Percentiles rank a stretch among this genome's conserved stretches.
These are phyloP conservation scores for Eremochloa ophiuroides DNA, from an alignment of 176 grass and related monocot species.

Conservation along the genomic window DNA sequence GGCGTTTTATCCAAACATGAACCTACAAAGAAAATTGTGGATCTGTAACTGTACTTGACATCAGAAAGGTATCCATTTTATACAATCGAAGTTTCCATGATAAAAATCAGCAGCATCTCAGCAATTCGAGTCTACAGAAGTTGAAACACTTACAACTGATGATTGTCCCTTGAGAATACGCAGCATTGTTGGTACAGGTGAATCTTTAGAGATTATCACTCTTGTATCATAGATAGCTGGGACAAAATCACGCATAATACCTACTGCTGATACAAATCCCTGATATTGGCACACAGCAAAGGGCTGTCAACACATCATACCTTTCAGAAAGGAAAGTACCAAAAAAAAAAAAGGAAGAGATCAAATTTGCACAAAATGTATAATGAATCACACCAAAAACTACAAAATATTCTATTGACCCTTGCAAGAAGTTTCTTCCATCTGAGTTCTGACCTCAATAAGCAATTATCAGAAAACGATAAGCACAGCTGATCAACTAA, in stretches of 20 bases:
- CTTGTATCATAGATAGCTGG: conserved; percentile 88
- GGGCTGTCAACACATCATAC: not conserved
- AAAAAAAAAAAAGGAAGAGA: too few species aligned
- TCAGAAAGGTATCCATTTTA: not conserved
- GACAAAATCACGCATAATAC: conserved; percentile 80
- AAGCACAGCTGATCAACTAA: not conserved
- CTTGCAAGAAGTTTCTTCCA: not conserved
- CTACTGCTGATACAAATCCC: conserved; percentile 94
- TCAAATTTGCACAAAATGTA: not conserved
- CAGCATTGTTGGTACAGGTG: conserved; percentile 87
- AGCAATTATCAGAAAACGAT: not conserved
- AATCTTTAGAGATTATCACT: conserved; percentile 83
- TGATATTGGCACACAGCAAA: conserved; percentile 19
- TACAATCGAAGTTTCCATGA: not conserved
- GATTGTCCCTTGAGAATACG: conserved; percentile 84
- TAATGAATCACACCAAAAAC: not conserved
- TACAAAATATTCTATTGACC: conserved; percentile 4
- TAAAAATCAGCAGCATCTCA: not conserved
- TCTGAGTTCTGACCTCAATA: not conserved
- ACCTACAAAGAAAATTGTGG: conserved; percentile 33
- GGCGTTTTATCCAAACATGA: conserved; percentile 83
- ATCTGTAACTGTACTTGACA: not conserved
- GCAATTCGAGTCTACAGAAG: not conserved
- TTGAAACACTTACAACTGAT: conserved; percentile 67
- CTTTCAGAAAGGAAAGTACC: too few species aligned